Base-by-base conservation (phyloP, 2,329 filamentous ascomycete species). In the Paradendryphiella salina region DNA sequence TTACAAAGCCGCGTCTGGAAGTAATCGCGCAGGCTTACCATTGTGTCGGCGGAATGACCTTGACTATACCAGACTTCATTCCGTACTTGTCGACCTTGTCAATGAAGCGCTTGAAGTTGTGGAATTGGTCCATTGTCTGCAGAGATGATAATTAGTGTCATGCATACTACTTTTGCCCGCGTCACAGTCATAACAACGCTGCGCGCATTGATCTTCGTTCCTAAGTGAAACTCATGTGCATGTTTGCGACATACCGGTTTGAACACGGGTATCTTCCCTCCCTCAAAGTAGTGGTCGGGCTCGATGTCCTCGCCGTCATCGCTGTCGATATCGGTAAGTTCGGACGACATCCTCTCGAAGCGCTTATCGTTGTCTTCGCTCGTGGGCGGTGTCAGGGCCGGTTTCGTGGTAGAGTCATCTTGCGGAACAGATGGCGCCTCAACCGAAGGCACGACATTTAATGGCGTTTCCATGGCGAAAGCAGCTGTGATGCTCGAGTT, bases 31-130 rank as follows among this genome's bases (percentile, higher is more conserved):
- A 38, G 32, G 75, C 81, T 74, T 84, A 94, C 94, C 94, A 99
- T 83, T 97, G 92, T 66, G 87, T 78, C 0, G 94, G 94, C 21
- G 94, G 92, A 45, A 97, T 87, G 51, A 99, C 88, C 76, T 99
- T 97, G 69, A 97, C 85, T 64, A 99, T 96, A 29, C 94, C 94
- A 17, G 91, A 94, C 75, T 90, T 90, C 94, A 99, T 99, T 65
- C 94, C 94, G 72, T 96, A 96, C 59, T 85, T 84, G 73, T 99
- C 90, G 56, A 99, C 85, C 74, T 90, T 92, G 69, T 86, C 84
- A 80, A 97, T 88, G 72, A 95, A 97, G 70, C 84, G 85, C 76
- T 93, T 88, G 74, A 99, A 99, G 75, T 94, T 90, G 67, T 85
- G 86, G 76, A 97, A 97, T 75, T 99, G 91, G 56, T 88, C 83